Conservation (phyloP, 352 stramenopile genomes). For the Halophytophthora polymorphica region DNA sequence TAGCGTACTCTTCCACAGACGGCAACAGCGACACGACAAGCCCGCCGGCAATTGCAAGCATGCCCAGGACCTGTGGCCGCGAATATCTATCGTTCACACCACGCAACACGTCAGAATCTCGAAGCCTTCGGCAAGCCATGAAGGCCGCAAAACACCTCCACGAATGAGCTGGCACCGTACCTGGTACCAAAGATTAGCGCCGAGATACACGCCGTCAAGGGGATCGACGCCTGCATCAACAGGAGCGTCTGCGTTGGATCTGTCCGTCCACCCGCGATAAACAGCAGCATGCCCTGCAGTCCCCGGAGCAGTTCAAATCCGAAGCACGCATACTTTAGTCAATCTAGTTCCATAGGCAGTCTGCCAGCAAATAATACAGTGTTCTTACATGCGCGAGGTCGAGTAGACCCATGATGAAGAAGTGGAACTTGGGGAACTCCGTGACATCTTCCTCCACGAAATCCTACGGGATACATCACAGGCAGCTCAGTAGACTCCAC, state of each 20-base stretch:
- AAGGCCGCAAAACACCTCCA: neutral
- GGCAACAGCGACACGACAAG: conserved; percentile 77
- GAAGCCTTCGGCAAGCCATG: too few species aligned
- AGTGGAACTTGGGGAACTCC: conserved; percentile 86
- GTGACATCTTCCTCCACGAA: conserved; percentile 81
- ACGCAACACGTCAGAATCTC: neutral
- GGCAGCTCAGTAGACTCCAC: neutral
- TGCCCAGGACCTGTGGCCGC: conserved; percentile 65
- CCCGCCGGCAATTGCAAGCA: conserved; percentile 58
- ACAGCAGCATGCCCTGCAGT: conserved; percentile 74
- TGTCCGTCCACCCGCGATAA: conserved; percentile 77
- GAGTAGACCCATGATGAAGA: conserved; percentile 84
- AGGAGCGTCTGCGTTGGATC: conserved; percentile 82
- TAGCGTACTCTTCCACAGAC: conserved; percentile 68
- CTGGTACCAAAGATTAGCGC: conserved; percentile 49
- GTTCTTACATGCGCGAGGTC: conserved; percentile 70
- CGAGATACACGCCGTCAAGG: conserved; percentile 63
- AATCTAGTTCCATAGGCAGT: neutral
- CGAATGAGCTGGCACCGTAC: conserved; percentile 13
- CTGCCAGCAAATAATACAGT: neutral
- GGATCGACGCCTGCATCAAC: conserved; percentile 83
- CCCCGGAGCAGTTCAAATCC: neutral
- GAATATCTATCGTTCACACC: conserved; percentile 49
- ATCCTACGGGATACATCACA: too few species aligned
- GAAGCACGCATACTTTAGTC: neutral